Base-by-base conservation (phyloP, 2,329 filamentous ascomycete genomes). In the Penicillium digitatum region DNA sequence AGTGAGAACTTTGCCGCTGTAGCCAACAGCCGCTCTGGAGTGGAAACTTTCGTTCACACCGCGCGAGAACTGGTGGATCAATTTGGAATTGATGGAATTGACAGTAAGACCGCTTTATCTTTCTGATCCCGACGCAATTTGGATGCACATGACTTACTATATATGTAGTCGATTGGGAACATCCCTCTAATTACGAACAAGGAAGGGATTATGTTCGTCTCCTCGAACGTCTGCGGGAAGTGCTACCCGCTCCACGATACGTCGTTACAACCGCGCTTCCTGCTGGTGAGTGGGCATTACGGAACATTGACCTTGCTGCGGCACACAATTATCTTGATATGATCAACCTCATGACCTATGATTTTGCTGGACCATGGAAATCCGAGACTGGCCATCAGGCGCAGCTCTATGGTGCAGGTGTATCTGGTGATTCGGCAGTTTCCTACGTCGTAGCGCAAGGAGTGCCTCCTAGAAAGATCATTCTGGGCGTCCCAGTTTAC, bases 291-390 rank as follows among this genome's bases (percentile, higher is more conserved):
- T 82, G 83, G 74, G 80, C 86, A 0, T 76, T 94, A 52, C 82
- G 84, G 63, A 80, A 87, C 66, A 88, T 93, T 68, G 82, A 91
- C 67, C 76, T 93, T 11, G 74, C 72, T 22, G 76, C 78, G 54
- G 82, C 86, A 11, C 80, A 86, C 47, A 75, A 82, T 43, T 85
- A 88, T 62, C 78, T 94, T 34, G 88, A 93, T 71, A 81, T 86
- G 59, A 76, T 94, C 69, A 93, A 93, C 69, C 75, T 94, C 34
- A 90, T 88, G 82, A 83, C 88, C 1, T 94, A 91, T 72, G 89
- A 94, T 71, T 89, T 92, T 66, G 85, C 82, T 26, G 88, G 89
- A 1, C 78, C 83, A 3, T 92, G 88, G 88, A 82, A 82, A 1
- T 69, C 77, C 29, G 81, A 81, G 54, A 83, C 83, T 43, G 89